Conservation (phyloP, 2,329 filamentous ascomycete species). For the Fusarium anthophilum region DNA sequence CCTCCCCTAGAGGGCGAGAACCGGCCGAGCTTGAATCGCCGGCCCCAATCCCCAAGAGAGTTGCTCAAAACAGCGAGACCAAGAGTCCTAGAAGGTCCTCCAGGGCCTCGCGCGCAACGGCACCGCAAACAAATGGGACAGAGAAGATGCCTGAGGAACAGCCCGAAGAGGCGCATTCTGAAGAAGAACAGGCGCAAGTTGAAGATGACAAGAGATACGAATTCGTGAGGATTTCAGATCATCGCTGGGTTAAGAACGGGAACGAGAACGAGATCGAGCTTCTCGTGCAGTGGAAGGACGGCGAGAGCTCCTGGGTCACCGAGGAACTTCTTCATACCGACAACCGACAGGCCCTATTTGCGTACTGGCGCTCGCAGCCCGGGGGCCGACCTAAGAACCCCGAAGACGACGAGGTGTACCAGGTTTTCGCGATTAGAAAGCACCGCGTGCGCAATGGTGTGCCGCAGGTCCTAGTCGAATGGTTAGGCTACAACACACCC, state of each 20-base stretch:
- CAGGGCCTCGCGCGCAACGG: neutral
- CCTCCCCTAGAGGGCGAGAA: neutral
- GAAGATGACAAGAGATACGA: neutral
- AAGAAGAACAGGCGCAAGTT: neutral
- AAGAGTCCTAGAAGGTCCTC: neutral
- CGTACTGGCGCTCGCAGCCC: conserved; percentile 44
- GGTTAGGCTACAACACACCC: conserved; percentile 46
- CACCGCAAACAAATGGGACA: neutral
- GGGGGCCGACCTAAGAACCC: conserved; percentile 48
- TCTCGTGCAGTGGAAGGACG: conserved; percentile 45
- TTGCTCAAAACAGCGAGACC: neutral
- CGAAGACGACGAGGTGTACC: conserved; percentile 40
- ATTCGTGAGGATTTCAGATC: conserved; percentile 31
- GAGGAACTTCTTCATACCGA: conserved; percentile 49
- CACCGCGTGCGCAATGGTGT: conserved; percentile 43
- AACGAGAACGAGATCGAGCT: conserved; percentile 42
- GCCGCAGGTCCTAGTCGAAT: conserved; percentile 47
- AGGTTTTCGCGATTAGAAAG: conserved; percentile 47
- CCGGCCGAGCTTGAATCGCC: neutral
- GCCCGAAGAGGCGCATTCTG: neutral
- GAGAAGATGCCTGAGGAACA: neutral
- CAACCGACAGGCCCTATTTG: conserved; percentile 43
- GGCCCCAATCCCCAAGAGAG: neutral
- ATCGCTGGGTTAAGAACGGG: conserved; percentile 42
- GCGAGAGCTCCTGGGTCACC: conserved; percentile 47